A percentile compares a stretch with the other conserved stretches of the same genome.
Conservation (phyloP, 2,329 filamentous ascomycete species). For the Trichophyton mentagrophytes region DNA sequence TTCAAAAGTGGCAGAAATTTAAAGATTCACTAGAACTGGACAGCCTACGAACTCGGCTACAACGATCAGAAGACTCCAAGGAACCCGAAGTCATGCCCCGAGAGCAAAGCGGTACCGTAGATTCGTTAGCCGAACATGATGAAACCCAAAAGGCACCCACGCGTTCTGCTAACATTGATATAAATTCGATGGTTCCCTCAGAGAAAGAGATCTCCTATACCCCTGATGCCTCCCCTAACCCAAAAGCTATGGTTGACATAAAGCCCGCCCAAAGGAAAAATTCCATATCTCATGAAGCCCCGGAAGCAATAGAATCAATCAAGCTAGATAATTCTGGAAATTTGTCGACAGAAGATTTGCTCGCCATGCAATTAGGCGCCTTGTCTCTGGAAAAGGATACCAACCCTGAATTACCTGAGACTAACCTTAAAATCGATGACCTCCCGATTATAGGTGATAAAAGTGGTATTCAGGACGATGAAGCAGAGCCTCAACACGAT, state of each 20-base stretch:
- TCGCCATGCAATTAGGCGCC: neutral
- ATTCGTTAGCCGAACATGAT: neutral
- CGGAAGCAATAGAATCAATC: neutral
- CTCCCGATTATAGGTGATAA: neutral
- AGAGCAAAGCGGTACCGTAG: neutral
- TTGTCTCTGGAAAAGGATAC: neutral
- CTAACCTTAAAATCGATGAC: neutral
- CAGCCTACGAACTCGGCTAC: neutral
- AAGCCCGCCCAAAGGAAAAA: neutral
- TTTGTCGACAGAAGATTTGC: neutral
- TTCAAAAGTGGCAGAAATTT: constrained; percentile 64
- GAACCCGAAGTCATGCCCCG: neutral
- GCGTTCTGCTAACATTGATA: neutral
- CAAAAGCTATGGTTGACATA: neutral
- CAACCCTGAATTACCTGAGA: neutral
- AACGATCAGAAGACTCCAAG: neutral
- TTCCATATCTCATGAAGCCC: neutral
- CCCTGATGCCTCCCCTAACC: neutral
- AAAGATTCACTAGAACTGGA: constrained; percentile 25
- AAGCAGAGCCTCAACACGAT: neutral
- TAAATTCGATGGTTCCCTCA: too few relatives aligned
- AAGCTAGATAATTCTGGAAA: neutral
- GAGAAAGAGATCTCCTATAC: neutral
- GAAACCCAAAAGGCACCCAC: neutral
- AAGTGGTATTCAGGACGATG: neutral